Evolutionary conservation across 441 rosid genomes (phyloP).

Genomic region (Syzygium syzygioides): DNA sequence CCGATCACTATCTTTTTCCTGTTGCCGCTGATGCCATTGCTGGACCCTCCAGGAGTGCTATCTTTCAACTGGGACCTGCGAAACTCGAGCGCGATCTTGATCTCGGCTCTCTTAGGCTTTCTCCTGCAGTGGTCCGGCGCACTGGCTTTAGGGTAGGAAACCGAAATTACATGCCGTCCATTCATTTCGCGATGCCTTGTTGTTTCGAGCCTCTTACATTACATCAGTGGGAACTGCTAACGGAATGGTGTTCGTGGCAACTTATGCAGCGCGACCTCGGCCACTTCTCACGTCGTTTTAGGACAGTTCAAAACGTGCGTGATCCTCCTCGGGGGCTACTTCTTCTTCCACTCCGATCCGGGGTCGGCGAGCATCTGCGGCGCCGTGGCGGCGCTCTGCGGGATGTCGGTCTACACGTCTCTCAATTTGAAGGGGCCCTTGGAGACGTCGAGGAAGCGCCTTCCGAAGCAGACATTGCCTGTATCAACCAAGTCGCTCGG

Average conservation of each 20-base stretch:
- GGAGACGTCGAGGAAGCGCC: constrained; percentile 22
- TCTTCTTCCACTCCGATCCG: constrained; percentile 65
- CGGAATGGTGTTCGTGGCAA: not conserved
- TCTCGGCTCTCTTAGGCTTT: constrained; percentile 85
- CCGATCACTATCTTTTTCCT: constrained; percentile 79
- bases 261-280: constrained; percentile 78
- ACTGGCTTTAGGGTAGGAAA: constrained; percentile 77
- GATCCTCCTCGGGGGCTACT: constrained; percentile 67
- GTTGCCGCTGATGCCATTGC: constrained; percentile 80
- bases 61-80: constrained; percentile 68
- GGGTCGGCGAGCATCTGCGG: constrained; percentile 77
- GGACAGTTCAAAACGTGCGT: constrained; percentile 97
- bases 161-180: not conserved
- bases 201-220: not conserved
- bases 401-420: constrained; percentile 75
- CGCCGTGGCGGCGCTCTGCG: constrained; percentile 61
- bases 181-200: not conserved
- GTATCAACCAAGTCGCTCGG: not conserved
- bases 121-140: constrained; percentile 98
- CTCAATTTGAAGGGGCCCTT: constrained; percentile 39
- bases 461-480: constrained; percentile 20
- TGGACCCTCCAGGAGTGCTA: constrained; percentile 87
- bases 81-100: constrained; percentile 55
- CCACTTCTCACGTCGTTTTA: constrained; percentile 84
- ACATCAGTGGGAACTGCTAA: not conserved